These are phyloP conservation scores for Solanum lycopersicoides DNA, from an alignment of 257 asterid species.

Conservation along the genomic window DNA sequence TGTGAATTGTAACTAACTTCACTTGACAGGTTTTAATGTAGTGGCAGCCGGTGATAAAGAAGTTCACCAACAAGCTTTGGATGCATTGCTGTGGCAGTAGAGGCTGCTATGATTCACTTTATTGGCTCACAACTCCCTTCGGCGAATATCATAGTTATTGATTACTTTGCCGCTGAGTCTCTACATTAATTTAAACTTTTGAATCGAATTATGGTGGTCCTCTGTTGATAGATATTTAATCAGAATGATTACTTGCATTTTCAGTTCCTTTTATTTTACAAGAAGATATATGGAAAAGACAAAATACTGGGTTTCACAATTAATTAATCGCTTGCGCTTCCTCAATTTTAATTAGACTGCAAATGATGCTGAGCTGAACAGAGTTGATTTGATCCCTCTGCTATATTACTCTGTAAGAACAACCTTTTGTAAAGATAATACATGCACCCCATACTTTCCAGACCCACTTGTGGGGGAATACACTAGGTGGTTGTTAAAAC, in stretches of 20 bases:
- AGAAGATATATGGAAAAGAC: neutral
- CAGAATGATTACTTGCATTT: neutral
- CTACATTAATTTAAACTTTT: neutral
- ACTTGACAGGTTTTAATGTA: conserved; percentile 62
- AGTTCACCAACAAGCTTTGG: conserved; percentile 55
- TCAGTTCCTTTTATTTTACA: neutral
- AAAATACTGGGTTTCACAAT: neutral
- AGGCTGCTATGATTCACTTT: neutral
- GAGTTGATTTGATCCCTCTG: neutral
- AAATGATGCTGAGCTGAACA: neutral
- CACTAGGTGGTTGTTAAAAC: neutral
- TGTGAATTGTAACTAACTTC: neutral
- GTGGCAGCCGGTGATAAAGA: conserved; percentile 75
- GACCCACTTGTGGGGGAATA: neutral
- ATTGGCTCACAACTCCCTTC: neutral
- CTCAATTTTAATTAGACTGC: neutral
- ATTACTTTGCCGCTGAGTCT: neutral
- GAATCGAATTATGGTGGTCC: neutral
- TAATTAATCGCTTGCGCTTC: neutral
- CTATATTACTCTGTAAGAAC: neutral
- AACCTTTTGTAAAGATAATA: neutral
- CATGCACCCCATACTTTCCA: neutral
- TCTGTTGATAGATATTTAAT: neutral
- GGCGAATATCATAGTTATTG: neutral
- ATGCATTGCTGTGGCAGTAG: conserved; percentile 48